Percentiles rank a stretch among this genome's conserved stretches.
These are phyloP conservation scores for Isabelozyma gotoi DNA, from an alignment of 805 yeast species.

Conservation along the genomic window DNA sequence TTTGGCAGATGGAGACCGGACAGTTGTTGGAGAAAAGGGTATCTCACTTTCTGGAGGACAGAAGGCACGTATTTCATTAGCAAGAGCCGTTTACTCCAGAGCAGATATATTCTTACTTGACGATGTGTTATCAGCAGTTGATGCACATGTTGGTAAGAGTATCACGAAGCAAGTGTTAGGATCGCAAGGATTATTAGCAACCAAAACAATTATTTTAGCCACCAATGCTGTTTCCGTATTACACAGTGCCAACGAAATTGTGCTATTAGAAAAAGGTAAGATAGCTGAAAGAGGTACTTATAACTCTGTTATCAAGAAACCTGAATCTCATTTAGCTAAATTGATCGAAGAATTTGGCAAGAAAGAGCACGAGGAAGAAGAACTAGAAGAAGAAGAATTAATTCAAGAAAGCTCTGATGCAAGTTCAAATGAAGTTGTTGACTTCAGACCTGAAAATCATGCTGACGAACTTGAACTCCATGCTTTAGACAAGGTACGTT, in stretches of 20 bases:
- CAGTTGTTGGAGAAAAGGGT: constrained; percentile 45
- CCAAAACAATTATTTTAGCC: constrained; percentile 37
- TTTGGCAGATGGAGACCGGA: constrained; percentile 40
- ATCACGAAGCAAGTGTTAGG: constrained; percentile 31
- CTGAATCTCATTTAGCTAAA: constrained; percentile 30
- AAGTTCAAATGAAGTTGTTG: constrained; percentile 13
- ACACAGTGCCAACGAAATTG: constrained; percentile 32
- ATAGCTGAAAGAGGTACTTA: constrained; percentile 48
- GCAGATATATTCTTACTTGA: constrained; percentile 41
- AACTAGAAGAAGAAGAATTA: constrained; percentile 8
- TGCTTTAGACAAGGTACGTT: constrained; percentile 12
- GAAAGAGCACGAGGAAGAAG: constrained; percentile 26
- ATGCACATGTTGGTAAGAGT: constrained; percentile 40
- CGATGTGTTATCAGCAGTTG: constrained; percentile 43
- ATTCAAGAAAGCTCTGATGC: too few relatives aligned
- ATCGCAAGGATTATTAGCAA: constrained; percentile 28
- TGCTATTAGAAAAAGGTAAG: constrained; percentile 25
- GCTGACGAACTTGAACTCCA: constrained; percentile 16
- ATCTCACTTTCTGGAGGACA: constrained; percentile 44
- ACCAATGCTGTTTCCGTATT: constrained; percentile 39
- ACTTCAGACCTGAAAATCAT: constrained; percentile 4
- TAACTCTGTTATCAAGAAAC: constrained; percentile 41
- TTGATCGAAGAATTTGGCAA: constrained; percentile 32
- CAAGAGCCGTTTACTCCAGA: constrained; percentile 41
- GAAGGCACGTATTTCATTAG: constrained; percentile 40